phyloP scores from a whole-genome alignment of 2,329 filamentous ascomycete genomes.

The Leptographium galeiforme region DNA sequence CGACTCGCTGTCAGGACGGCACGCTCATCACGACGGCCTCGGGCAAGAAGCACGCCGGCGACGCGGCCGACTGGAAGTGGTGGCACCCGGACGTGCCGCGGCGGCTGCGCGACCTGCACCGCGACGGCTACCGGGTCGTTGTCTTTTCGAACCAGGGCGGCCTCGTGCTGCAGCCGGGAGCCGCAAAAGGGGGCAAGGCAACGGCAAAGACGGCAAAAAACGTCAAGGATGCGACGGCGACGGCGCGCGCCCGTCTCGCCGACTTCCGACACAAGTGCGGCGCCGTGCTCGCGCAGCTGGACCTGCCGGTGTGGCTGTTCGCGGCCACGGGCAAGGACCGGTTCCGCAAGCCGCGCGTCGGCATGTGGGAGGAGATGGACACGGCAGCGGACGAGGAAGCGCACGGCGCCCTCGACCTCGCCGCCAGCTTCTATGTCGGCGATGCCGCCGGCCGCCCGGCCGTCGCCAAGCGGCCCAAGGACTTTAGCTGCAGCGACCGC shows the following conservation, averaged over 20 bases:
- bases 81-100: conserved; percentile 63
- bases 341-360: conserved; percentile 73
- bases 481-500: conserved; percentile 52
- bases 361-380: conserved; percentile 66
- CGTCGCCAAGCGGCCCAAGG: conserved; percentile 1
- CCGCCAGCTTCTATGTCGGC: conserved; percentile 71
- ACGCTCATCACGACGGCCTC: conserved; percentile 73
- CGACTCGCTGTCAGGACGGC: conserved; percentile 48
- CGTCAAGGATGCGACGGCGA: conserved; percentile 39
- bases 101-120: conserved; percentile 52
- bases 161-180: conserved; percentile 53
- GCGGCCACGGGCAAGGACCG: conserved; percentile 73
- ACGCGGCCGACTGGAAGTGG: conserved; percentile 83
- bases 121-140: conserved; percentile 58
- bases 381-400: conserved; percentile 32
- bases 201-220: conserved; percentile 41
- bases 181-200: not conserved
- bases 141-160: conserved; percentile 85
- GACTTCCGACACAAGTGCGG: conserved; percentile 76
- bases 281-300: conserved; percentile 55
- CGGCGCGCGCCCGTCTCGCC: conserved; percentile 44
- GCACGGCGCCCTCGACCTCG: conserved; percentile 50
- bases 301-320: conserved; percentile 68
- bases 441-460: conserved; percentile 60
- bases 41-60: conserved; percentile 62